Percentiles rank a stretch among this genome's conserved stretches.
phyloP scores from a whole-genome alignment of 1,139 yeast genomes.

The Yamadazyma triangularis region DNA sequence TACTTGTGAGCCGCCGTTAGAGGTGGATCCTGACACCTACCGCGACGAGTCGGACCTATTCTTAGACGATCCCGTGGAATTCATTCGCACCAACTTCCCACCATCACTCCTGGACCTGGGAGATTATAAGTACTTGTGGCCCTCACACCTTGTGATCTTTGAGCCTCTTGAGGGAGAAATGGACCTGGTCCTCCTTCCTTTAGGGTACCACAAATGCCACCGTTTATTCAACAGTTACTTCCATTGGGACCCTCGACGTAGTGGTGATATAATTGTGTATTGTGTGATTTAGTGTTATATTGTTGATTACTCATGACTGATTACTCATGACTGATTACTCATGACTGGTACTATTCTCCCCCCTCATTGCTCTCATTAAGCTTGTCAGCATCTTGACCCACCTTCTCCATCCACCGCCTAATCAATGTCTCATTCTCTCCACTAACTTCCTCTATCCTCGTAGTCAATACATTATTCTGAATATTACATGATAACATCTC shows the following conservation, averaged over 20 bases:
- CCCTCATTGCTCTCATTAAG: slow-evolving; percentile 55
- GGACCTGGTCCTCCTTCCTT: slow-evolving; percentile 29
- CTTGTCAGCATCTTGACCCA: slow-evolving; percentile 53
- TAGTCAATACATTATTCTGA: slow-evolving; percentile 60
- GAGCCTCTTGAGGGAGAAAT: slow-evolving; percentile 51
- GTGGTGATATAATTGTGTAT: slow-evolving; percentile 73
- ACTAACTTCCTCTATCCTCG: slow-evolving; percentile 22
- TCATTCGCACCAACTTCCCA: slow-evolving; percentile 29
- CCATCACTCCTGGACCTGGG: neutral
- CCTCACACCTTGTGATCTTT: slow-evolving; percentile 67
- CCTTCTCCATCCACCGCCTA: slow-evolving; percentile 57
- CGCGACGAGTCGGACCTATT: slow-evolving; percentile 85
- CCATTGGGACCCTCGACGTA: slow-evolving; percentile 84
- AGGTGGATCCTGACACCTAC: slow-evolving; percentile 34
- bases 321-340: no score
- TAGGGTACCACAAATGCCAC: slow-evolving; percentile 43
- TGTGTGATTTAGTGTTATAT: no score
- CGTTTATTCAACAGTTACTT: slow-evolving; percentile 73
- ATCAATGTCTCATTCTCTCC: slow-evolving; percentile 52
- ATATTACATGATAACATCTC: slow-evolving; percentile 67
- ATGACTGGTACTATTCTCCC: no score
- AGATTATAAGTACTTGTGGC: slow-evolving; percentile 51
- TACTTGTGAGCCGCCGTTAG: slow-evolving; percentile 88
- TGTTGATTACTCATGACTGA: no score
- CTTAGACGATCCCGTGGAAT: slow-evolving; percentile 59